Evolutionary conservation across 2,329 filamentous ascomycete species (phyloP).

Genomic region (Penicillium polonicum): DNA sequence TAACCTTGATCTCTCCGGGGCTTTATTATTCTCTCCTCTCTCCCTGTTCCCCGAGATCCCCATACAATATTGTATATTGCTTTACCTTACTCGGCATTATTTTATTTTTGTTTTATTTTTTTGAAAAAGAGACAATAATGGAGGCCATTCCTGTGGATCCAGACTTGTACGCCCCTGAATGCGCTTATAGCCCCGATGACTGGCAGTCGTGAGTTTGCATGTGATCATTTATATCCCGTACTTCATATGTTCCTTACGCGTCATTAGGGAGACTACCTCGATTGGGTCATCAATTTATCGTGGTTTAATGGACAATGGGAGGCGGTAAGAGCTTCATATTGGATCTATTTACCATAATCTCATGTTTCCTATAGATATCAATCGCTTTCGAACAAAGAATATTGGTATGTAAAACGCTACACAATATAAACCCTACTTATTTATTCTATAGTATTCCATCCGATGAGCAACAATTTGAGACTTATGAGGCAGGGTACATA

Average conservation of each 20-base stretch:
- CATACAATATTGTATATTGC: not conserved
- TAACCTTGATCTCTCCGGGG: not conserved
- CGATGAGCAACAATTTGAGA: constrained; percentile 9
- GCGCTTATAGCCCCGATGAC: constrained; percentile 2
- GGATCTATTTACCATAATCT: not conserved
- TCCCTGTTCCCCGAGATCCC: not conserved
- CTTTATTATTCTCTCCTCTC: not conserved
- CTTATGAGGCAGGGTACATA: constrained; percentile 8
- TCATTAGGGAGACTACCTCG: constrained; percentile 4
- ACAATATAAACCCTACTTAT: not conserved
- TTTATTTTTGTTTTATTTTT: not conserved
- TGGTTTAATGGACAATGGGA: constrained; percentile 6
- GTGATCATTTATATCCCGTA: no score
- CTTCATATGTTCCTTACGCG: not conserved
- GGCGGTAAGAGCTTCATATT: not conserved
- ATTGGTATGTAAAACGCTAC: not conserved
- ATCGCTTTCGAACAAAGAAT: constrained; percentile 7
- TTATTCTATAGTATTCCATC: constrained; percentile 1
- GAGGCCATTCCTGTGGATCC: constrained; percentile 3
- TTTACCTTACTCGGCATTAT: not conserved
- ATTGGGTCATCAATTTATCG: constrained; percentile 9
- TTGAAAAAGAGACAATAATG: not conserved
- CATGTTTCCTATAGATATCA: constrained; percentile 2
- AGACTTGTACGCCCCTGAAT: not conserved
- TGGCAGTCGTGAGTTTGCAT: constrained; percentile 10